These are phyloP conservation scores for Penicillium vulpinum DNA, from an alignment of 2,329 filamentous ascomycete genomes.

Conservation along the genomic window DNA sequence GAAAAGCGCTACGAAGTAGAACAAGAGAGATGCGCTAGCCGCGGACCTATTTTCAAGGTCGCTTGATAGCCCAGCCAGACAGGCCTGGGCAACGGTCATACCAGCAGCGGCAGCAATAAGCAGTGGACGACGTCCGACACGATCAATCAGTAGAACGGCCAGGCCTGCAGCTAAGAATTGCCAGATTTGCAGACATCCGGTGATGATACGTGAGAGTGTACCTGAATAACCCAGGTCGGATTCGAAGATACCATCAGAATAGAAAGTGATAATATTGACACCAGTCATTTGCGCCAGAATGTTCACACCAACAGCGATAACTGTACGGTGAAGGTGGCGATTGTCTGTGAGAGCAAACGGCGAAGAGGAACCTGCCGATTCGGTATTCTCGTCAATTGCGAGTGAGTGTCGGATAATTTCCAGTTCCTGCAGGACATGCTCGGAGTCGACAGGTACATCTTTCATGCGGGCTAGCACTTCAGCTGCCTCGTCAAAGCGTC, in stretches of 20 bases:
- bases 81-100: slow-evolving; percentile 19
- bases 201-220: slow-evolving; percentile 23
- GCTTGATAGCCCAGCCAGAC: slow-evolving; percentile 17
- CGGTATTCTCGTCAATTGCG: not conserved
- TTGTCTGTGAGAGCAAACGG: slow-evolving; percentile 25
- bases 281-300: slow-evolving; percentile 33
- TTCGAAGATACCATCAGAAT: slow-evolving; percentile 32
- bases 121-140: slow-evolving; percentile 42
- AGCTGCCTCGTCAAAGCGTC: slow-evolving; percentile 48
- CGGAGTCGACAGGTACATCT: slow-evolving; percentile 50
- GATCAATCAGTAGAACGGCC: slow-evolving; percentile 26
- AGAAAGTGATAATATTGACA: slow-evolving; percentile 36
- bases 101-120: slow-evolving; percentile 29
- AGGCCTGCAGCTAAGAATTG: slow-evolving; percentile 24
- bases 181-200: slow-evolving; percentile 30
- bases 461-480: slow-evolving; percentile 49
- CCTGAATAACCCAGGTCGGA: slow-evolving; percentile 23
- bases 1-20: slow-evolving; percentile 61
- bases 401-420: slow-evolving; percentile 50
- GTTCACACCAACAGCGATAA: slow-evolving; percentile 27
- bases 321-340: slow-evolving; percentile 27
- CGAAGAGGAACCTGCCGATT: slow-evolving; percentile 11
- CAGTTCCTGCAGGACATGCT: slow-evolving; percentile 37
- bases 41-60: slow-evolving; percentile 44
- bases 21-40: slow-evolving; percentile 55